Conservation (phyloP, 140 eudicot species). For the Oenanthe javanica region DNA sequence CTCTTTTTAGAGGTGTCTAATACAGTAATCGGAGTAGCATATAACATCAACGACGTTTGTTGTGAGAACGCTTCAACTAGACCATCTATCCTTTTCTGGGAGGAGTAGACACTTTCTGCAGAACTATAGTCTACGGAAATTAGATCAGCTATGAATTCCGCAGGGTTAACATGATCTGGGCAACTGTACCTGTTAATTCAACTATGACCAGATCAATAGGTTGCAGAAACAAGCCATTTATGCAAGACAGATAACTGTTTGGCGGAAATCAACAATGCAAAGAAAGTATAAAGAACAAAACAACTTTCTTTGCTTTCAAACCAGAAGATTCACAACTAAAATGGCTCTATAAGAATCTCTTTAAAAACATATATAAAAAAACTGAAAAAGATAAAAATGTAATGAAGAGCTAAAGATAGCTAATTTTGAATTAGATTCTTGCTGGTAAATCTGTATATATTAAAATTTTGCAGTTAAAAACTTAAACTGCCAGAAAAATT, state of each 20-base stretch:
- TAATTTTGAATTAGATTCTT: background rate
- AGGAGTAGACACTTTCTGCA: constrained; percentile 66
- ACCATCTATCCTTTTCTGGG: constrained; percentile 80
- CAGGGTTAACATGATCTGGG: constrained; percentile 95
- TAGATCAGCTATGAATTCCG: constrained; percentile 95
- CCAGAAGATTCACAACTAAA: background rate
- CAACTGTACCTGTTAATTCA: constrained; percentile 62
- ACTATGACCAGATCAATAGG: constrained; percentile 15
- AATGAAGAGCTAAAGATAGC: background rate
- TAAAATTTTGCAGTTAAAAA: background rate
- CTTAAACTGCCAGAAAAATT: background rate
- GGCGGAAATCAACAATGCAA: background rate
- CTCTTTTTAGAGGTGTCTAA: constrained; percentile 24
- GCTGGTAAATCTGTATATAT: background rate
- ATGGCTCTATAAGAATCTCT: background rate
- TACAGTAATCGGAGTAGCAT: constrained; percentile 50
- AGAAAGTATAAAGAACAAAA: background rate
- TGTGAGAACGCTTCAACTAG: constrained; percentile 81
- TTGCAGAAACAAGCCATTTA: background rate
- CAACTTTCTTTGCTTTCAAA: background rate
- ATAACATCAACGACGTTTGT: constrained; percentile 48
- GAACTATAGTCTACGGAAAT: constrained; percentile 94
- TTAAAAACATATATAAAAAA: background rate
- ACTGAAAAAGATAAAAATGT: background rate
- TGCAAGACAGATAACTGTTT: background rate